Evolutionary conservation across 2,329 filamentous ascomycete species (phyloP).

Genomic region (Cladophialophora bantiana): DNA sequence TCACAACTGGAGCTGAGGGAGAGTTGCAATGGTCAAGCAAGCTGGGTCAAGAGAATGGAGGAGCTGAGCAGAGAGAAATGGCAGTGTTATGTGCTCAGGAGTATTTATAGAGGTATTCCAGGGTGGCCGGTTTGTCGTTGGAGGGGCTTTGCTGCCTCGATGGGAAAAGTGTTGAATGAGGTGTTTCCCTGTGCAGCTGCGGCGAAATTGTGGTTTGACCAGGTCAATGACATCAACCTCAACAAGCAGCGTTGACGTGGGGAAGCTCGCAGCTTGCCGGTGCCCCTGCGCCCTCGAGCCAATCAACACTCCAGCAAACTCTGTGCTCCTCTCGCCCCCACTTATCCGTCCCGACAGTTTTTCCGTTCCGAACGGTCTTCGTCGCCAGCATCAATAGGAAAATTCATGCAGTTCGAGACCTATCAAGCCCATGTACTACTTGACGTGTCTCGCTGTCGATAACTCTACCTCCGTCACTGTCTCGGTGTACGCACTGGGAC

Average conservation of each 20-base stretch:
- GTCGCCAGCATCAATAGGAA: background rate
- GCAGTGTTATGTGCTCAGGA: background rate
- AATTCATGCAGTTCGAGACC: no score
- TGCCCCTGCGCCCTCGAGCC: background rate
- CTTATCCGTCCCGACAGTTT: constrained; percentile 24
- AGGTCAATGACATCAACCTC: constrained; percentile 9
- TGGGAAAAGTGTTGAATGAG: constrained; percentile 25
- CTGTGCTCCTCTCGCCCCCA: background rate
- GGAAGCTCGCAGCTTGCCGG: constrained; percentile 8
- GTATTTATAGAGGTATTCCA: constrained; percentile 18
- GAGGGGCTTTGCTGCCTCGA: constrained; percentile 11
- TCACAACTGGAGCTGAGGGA: background rate
- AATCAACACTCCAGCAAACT: background rate
- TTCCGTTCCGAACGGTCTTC: constrained; percentile 17
- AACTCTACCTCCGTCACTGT: no score
- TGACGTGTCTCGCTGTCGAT: no score
- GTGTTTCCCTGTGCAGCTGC: constrained; percentile 18
- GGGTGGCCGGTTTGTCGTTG: background rate
- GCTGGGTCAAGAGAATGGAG: constrained; percentile 4
- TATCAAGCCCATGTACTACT: no score
- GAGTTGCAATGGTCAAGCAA: background rate
- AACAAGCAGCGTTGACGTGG: constrained; percentile 17
- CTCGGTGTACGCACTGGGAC: no score
- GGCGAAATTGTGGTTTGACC: constrained; percentile 22
- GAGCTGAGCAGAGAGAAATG: background rate